These are phyloP conservation scores for Acanthamoeba healyi DNA, from an alignment of 208 protist genomes.

Conservation along the genomic window DNA sequence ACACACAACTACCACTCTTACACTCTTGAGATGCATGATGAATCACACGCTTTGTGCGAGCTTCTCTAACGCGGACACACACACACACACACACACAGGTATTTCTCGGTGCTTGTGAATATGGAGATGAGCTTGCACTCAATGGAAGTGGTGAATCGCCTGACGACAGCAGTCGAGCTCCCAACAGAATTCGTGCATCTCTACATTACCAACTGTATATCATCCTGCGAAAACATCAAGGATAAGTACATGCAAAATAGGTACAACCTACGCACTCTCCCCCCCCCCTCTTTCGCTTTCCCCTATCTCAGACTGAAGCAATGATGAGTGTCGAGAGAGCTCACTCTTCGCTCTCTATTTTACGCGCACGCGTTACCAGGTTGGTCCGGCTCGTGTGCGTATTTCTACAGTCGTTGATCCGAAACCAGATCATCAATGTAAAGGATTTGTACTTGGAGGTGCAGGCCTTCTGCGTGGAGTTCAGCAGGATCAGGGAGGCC, in stretches of 20 bases:
- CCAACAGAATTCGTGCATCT: constrained; percentile 92
- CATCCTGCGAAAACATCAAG: constrained; percentile 87
- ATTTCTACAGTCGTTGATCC: constrained; percentile 92
- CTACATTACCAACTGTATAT: constrained; percentile 94
- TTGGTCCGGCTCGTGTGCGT: constrained; percentile 89
- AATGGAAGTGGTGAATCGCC: constrained; percentile 93
- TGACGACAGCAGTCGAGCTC: constrained; percentile 90
- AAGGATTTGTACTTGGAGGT: constrained; percentile 88
- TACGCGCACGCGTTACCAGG: neutral
- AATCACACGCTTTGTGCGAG: no score
- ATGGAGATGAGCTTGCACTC: constrained; percentile 92
- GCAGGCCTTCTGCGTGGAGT: constrained; percentile 84
- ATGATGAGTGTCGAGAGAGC: neutral
- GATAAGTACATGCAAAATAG: constrained; percentile 91
- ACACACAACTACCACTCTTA: neutral
- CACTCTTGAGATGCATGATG: no score
- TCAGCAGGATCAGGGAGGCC: constrained; percentile 91
- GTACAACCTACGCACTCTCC: constrained; percentile 25
- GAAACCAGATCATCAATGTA: constrained; percentile 92
- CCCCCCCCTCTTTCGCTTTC: neutral
- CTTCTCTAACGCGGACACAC: no score
- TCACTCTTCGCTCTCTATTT: no score
- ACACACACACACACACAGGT: constrained; percentile 76
- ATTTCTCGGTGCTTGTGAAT: constrained; percentile 90
- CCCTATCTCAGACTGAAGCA: no score